These are phyloP conservation scores for Penicillium simplicissimum DNA, from an alignment of 495 filamentous ascomycete genomes.

Conservation along the genomic window DNA sequence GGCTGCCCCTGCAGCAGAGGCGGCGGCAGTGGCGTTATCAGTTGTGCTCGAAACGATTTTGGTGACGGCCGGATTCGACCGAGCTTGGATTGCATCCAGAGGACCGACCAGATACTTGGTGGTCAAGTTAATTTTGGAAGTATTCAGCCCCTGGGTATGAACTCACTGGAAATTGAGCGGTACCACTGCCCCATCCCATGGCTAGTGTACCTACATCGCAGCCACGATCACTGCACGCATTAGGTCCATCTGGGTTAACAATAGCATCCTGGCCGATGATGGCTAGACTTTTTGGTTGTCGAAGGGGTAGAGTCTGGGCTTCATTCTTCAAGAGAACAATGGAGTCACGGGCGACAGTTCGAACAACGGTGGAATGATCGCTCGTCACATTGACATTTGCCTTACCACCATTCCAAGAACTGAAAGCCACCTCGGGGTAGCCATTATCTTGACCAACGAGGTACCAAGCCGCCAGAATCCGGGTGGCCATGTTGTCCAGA, in stretches of 20 bases:
- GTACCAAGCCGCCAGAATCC: conserved; percentile 58
- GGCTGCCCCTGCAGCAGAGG: conserved; percentile 51
- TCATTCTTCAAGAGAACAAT: conserved; percentile 74
- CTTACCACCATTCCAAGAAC: conserved; percentile 71
- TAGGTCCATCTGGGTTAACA: conserved; percentile 67
- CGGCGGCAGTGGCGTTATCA: conserved; percentile 50
- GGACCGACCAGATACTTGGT: no score
- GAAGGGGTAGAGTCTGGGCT: conserved; percentile 59
- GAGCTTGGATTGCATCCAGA: no score
- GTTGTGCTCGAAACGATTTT: conserved; percentile 46
- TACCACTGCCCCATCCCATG: conserved; percentile 65
- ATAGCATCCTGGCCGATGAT: conserved; percentile 71
- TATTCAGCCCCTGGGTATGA: conserved; percentile 22
- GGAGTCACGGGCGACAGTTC: conserved; percentile 63
- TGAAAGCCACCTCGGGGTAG: conserved; percentile 57
- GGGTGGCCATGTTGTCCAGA: conserved; percentile 57
- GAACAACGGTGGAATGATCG: conserved; percentile 62
- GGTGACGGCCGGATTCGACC: no score
- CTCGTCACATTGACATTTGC: conserved; percentile 68
- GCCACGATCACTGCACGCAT: conserved; percentile 68
- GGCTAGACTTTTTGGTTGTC: conserved; percentile 53
- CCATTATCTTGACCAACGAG: conserved; percentile 50
- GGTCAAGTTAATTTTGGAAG: no score
- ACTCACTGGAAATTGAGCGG: conserved; percentile 51
- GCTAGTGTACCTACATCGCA: conserved; percentile 67